Conservation (phyloP, 345 rosid species). For the Hypericum androsaemum region DNA sequence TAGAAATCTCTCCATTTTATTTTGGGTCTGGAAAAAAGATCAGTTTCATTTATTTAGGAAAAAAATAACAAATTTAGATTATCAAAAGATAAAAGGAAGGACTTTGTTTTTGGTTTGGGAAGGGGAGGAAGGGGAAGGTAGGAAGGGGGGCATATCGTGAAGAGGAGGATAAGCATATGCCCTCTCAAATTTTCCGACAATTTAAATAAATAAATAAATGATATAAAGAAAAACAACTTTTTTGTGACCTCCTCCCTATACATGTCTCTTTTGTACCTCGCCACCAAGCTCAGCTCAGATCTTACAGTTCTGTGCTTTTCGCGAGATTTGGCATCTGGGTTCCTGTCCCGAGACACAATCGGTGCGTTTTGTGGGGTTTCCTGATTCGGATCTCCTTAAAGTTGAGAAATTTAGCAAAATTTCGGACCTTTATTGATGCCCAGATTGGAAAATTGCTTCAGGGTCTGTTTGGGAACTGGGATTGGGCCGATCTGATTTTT, state of each 20-base stretch:
- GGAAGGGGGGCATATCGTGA: conserved; percentile 23
- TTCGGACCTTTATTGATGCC: conserved; percentile 19
- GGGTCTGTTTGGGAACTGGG: conserved; percentile 20
- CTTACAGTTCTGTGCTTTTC: conserved; percentile 32
- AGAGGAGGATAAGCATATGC: conserved; percentile 50
- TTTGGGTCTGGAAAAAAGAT: no score
- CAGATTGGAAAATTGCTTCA: conserved; percentile 18
- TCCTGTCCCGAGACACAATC: conserved; percentile 27
- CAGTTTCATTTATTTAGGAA: no score
- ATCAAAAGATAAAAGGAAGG: no score
- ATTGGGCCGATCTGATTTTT: conserved; percentile 15
- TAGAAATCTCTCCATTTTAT: no score
- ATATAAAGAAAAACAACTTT: no score
- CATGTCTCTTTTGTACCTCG: conserved; percentile 34
- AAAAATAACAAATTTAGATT: no score
- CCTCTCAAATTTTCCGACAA: no score
- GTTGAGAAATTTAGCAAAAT: conserved; percentile 18
- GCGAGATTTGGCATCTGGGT: conserved; percentile 65
- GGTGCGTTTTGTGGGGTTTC: conserved; percentile 44
- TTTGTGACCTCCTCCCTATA: conserved; percentile 26
- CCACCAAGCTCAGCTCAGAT: conserved; percentile 35
- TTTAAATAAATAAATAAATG: no score
- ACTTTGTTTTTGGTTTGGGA: no score
- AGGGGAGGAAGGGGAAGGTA: conserved; percentile 13
- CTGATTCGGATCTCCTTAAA: conserved; percentile 32